Percentiles rank a stretch among this genome's conserved stretches.
These are phyloP conservation scores for Amaranthus cruentus DNA, from an alignment of 148 eudicot species.

Conservation along the genomic window DNA sequence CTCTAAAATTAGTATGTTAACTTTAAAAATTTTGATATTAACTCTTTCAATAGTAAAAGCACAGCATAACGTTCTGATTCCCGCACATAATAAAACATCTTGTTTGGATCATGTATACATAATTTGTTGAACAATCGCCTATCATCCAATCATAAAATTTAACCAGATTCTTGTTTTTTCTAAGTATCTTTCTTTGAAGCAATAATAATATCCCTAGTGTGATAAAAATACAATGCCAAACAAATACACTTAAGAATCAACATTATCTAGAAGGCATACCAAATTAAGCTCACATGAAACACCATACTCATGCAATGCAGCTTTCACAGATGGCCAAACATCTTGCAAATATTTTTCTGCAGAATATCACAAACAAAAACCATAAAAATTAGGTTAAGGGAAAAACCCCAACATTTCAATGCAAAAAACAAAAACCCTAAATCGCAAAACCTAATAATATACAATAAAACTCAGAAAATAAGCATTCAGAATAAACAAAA, in stretches of 20 bases:
- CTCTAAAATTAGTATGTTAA: too few relatives aligned
- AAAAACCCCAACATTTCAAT: neutral
- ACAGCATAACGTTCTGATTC: too few relatives aligned
- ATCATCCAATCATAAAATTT: too few relatives aligned
- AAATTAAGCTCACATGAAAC: constrained; percentile 61
- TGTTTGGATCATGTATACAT: too few relatives aligned
- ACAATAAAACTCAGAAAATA: neutral
- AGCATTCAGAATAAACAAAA: too few relatives aligned
- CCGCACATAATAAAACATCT: too few relatives aligned
- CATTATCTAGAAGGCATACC: constrained; percentile 30
- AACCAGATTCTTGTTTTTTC: too few relatives aligned
- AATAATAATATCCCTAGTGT: neutral
- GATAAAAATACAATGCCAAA: neutral
- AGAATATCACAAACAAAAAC: neutral
- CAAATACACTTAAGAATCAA: neutral
- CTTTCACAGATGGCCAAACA: constrained; percentile 60
- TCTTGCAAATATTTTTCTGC: constrained; percentile 78
- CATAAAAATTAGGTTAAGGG: neutral
- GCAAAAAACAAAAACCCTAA: neutral
- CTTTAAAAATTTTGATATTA: too few relatives aligned
- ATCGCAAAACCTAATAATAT: neutral
- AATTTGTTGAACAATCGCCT: too few relatives aligned
- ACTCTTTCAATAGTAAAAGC: too few relatives aligned
- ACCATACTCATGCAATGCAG: constrained; percentile 63
- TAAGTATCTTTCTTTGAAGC: neutral